Percentiles rank a stretch among this genome's conserved stretches.
These are phyloP conservation scores for Agastache rugosa DNA, from an alignment of 257 asterid species.

Conservation along the genomic window DNA sequence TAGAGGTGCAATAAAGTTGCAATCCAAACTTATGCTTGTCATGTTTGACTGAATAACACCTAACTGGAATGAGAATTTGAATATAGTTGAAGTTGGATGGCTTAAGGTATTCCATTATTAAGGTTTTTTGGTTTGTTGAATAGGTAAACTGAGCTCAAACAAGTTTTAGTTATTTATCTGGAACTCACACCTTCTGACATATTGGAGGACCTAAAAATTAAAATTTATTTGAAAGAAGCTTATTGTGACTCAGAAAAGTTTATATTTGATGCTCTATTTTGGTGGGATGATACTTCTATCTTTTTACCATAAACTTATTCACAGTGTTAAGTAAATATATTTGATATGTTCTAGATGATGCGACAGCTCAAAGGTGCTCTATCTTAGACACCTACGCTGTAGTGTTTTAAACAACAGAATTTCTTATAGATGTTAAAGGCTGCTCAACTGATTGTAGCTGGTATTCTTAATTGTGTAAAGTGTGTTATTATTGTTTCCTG, in stretches of 20 bases:
- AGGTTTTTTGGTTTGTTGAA: conserved; percentile 11
- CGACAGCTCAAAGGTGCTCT: too few species aligned
- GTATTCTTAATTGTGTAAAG: too few species aligned
- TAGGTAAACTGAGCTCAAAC: conserved; percentile 15
- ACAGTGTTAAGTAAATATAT: too few species aligned
- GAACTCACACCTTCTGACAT: conserved; percentile 7
- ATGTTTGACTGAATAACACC: not conserved
- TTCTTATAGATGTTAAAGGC: too few species aligned
- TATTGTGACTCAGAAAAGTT: not conserved
- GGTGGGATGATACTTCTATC: not conserved
- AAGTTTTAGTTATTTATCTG: conserved; percentile 15
- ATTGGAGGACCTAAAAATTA: conserved; percentile 1
- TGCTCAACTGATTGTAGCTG: too few species aligned
- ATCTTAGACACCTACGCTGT: too few species aligned
- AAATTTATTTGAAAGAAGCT: not conserved
- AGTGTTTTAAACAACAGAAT: too few species aligned
- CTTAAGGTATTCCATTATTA: conserved; percentile 1
- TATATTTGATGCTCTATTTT: conserved; percentile 19
- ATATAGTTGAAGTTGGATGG: conserved; percentile 13
- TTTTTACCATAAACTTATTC: not conserved
- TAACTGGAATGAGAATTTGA: conserved; percentile 7
- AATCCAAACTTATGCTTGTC: not conserved
- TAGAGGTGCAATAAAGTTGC: conserved; percentile 23
- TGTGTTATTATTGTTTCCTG: too few species aligned
- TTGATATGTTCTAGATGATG: too few species aligned